Evolutionary conservation across 768 basidiomycete species (phyloP), one percentile per base, ranked within the genome.

Genomic region (Psilocybe cyanescens): DNA sequence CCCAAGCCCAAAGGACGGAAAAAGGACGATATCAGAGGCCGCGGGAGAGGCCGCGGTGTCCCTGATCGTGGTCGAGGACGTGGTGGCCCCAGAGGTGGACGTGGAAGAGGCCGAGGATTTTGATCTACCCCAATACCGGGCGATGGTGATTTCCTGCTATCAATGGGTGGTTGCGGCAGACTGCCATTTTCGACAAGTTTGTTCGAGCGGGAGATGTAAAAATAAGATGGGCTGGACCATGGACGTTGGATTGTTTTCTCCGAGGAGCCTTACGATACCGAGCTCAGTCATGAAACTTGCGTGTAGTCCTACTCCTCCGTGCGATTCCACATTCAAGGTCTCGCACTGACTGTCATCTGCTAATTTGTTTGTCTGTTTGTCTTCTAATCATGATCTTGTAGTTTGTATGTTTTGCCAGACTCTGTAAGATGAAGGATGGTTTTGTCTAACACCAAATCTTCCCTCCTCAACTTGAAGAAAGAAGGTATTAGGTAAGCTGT

Each of bases 1-100:
- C 97, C 97, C 4, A 96, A 97, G 77, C 95, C 97, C 16, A 97
- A 97, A 74, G 89, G 85, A 48, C 84, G 90, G 75, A 95, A 92
- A 79, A 97, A 97, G 83, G 95, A 93, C 8, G 91, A 89, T 46
- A 73, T 81, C 2, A 81, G 92, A 53, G 92, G 92, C 0, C 81
- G 91, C 8, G 88, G 86, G 19, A 75, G 83, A 16, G 79, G 81
- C 35, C 73, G 80, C 0, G 79, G 81, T 9, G 84, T 80, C 9
- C 77, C 83, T 30, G 85, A 83, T 30, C 81, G 87, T 50, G 79
- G 80, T 28, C 74, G 88, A 8, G 74, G 85, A 48, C 83, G 84
- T 11, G 76, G 87, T 31, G 81, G 86, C 52, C 84, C 86, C 3
- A 73, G 85, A 56, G 83, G 85, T 41, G 75, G 86, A 12, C 75